phyloP scores from a whole-genome alignment of 1,139 yeast genomes.

The Diutina ranongensis region DNA sequence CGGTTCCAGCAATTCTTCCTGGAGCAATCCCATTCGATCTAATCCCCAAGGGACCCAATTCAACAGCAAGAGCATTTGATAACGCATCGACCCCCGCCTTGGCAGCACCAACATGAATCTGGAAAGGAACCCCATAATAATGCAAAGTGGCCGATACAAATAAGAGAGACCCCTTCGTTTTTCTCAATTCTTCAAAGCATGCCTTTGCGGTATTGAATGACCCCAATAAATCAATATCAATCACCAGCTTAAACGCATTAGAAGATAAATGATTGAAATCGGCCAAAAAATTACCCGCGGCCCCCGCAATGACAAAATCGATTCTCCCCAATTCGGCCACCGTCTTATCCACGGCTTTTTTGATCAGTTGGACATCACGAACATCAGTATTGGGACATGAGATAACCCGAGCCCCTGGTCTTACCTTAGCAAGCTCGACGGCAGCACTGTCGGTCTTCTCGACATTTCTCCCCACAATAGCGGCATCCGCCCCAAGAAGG shows the following conservation, averaged over 20 bases:
- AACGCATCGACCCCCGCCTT: slow-evolving; percentile 90
- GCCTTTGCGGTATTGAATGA: slow-evolving; percentile 84
- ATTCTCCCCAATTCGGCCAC: slow-evolving; percentile 58
- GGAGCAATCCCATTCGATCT: slow-evolving; percentile 80
- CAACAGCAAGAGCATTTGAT: slow-evolving; percentile 72
- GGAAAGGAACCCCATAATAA: slow-evolving; percentile 78
- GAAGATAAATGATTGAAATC: slow-evolving; percentile 70
- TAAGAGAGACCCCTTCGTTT: slow-evolving; percentile 55
- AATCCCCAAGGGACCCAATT: slow-evolving; percentile 79
- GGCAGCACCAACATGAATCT: slow-evolving; percentile 82
- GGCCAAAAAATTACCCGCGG: slow-evolving; percentile 85
- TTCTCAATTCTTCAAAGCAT: slow-evolving; percentile 48
- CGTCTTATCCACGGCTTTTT: slow-evolving; percentile 50
- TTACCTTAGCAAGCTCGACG: slow-evolving; percentile 41
- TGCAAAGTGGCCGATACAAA: slow-evolving; percentile 84
- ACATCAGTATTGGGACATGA: slow-evolving; percentile 70
- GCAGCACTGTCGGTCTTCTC: slow-evolving; percentile 60
- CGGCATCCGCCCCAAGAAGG: slow-evolving; percentile 74
- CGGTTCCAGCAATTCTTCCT: slow-evolving; percentile 73
- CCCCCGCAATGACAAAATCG: slow-evolving; percentile 86
- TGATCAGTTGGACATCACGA: slow-evolving; percentile 47
- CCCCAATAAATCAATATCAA: slow-evolving; percentile 76
- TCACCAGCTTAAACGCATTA: slow-evolving; percentile 80
- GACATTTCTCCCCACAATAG: slow-evolving; percentile 66
- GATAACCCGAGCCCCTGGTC: slow-evolving; percentile 52